Evolutionary conservation across 192 early-diverging fungal genomes (phyloP).

Genomic region (Dispira parvispora): DNA sequence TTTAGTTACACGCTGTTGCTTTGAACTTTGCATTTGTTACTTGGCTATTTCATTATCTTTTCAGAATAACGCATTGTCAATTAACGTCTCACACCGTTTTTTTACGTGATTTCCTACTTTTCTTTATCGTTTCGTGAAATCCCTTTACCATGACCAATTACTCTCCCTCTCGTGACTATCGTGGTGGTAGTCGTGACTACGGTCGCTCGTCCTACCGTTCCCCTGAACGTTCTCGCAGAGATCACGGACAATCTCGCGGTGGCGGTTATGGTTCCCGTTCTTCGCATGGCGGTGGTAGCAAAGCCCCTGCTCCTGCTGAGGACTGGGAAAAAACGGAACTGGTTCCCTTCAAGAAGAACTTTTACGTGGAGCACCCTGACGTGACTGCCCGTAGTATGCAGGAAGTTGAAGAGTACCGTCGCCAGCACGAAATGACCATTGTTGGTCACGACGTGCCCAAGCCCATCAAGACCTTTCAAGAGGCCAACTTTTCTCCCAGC

Average conservation of each 20-base stretch:
- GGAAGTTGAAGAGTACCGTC: constrained; percentile 67
- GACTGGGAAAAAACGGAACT: constrained; percentile 56
- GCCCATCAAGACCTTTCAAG: constrained; percentile 73
- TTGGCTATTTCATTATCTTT: neutral
- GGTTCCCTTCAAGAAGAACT: constrained; percentile 87
- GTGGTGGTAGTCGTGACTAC: constrained; percentile 15
- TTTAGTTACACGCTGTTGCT: neutral
- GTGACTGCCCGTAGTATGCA: constrained; percentile 45
- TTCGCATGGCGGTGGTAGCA: constrained; percentile 23
- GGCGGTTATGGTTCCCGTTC: constrained; percentile 19
- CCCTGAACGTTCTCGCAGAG: constrained; percentile 16
- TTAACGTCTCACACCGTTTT: neutral
- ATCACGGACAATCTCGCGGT: constrained; percentile 21
- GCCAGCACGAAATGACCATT: constrained; percentile 64
- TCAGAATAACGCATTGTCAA: constrained; percentile 10
- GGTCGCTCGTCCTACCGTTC: constrained; percentile 9
- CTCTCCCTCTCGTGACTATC: constrained; percentile 13
- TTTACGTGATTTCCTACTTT: neutral
- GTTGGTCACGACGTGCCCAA: constrained; percentile 75
- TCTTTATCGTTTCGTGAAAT: neutral
- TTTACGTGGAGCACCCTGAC: constrained; percentile 71
- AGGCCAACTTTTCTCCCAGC: constrained; percentile 85
- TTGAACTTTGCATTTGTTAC: neutral
- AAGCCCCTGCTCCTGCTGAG: constrained; percentile 33
- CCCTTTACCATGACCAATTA: neutral